Base-by-base conservation (phyloP, 306 rosid genomes). In the Comarum palustre region DNA sequence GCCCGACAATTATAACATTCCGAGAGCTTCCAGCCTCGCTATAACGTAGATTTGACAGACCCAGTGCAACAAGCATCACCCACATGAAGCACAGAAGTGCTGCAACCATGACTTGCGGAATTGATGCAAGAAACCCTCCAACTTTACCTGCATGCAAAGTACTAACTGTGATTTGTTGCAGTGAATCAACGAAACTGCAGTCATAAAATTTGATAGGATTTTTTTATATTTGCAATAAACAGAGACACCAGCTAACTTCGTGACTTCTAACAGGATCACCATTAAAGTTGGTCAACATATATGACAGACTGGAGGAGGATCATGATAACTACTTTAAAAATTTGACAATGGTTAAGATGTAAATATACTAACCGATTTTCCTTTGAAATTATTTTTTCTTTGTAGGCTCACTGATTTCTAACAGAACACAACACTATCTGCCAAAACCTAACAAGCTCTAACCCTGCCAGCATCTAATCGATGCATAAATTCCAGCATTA, bases 1-100 rank as follows among this genome's bases (percentile, higher is more conserved):
- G 81, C 64, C 99, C 99, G 22, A 94, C 97, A 24, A 94, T 91
- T 83, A 94, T 94, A 78, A 94, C 86, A 78, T 94, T 94, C 34
- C 99, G 96, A 65, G 99, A 94, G 85, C 99, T 94, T 75, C 99
- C 97, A 11, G 99, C 99, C 88, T 94, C 97, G 75, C 97, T 94
- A 39, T 94, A 94, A 19, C 99, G 99, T 74, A 94, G 91, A 83
- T 94, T 94, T 50, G 99, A 94, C 84, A 94, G 83, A 76, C 99
- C 97, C 67, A 92, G 84, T 54, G 97, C 99, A 15, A 96, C 77
- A 79, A 91, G 96, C 97, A 94, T 91, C 61, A 95, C 99, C 96
- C 99, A 94, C 97, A 94, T 91, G 75, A 84, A 89, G 84, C 99
- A 94, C 65, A 94, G 95, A 41, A 94, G 96, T 68, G 97, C 99